Base-by-base conservation (phyloP, 192 early-diverging fungal genomes). In the Backusella macrospora region DNA sequence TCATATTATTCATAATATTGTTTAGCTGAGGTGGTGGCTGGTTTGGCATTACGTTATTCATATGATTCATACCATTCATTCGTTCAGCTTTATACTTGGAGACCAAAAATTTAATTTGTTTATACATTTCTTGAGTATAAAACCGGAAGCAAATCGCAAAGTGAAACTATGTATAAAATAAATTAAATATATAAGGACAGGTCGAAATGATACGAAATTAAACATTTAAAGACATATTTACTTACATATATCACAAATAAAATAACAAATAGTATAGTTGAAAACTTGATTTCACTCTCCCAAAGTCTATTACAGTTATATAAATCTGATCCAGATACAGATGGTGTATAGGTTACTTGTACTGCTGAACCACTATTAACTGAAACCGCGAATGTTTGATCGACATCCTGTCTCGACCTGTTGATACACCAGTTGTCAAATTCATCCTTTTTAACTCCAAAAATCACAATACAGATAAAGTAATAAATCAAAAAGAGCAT, bases 231-330 rank as follows among this genome's bases (percentile, higher is more conserved):
- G 29, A 34, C 0, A 34, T 34, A 34, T 34, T 34, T 8, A 62
- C 47, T 64, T 76, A 80, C 79, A 70, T 74, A 81, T 13, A 73
- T 21, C 16, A 81, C 52, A 5, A 68, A 47, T 13, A 81, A 62
- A 43, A 76, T 46, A 4, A 77, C 16, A 47, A 68, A 74, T 7
- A 73, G 3, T 10, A 72, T 66, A 68, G 74, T 62, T 21, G 71
- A 71, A 47, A 81, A 76, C 21, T 81, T 81, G 62, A 81, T 44
- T 40, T 81, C 79, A 64, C 73, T 68, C 21, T 74, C 65, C 79
- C 79, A 81, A 34, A 81, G 34, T 43, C 49, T 70, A 13, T 70
- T 47, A 62, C 79, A 81, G 42, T 81, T 76, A 45, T 73, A 81
- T 46, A 72, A 65, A 71, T 81, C 75, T 0, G 59, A 23, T 44